phyloP scores from a whole-genome alignment of 2,329 filamentous ascomycete genomes.

The Aspergillus sp. region DNA sequence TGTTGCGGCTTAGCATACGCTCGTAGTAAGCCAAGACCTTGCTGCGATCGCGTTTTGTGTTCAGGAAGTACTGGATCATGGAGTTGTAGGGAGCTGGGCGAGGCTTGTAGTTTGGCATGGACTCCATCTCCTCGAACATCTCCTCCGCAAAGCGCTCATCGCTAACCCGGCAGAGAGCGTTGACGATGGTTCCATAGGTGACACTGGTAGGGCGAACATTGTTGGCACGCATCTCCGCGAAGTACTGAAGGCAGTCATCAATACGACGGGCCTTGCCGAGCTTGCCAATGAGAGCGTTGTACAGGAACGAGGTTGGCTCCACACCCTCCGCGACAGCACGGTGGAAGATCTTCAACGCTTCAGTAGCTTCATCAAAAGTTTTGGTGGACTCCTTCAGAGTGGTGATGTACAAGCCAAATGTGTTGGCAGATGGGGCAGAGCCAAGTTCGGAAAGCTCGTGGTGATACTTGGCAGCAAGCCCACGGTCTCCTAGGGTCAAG shows the following conservation, averaged over 20 bases:
- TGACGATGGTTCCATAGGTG: conserved; percentile 97
- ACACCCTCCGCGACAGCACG: conserved; percentile 91
- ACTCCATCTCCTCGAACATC: conserved; percentile 98
- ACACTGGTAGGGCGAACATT: conserved; percentile 95
- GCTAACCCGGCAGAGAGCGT: conserved; percentile 92
- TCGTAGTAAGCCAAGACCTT: conserved; percentile 96
- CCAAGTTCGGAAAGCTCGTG: conserved; percentile 90
- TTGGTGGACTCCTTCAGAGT: conserved; percentile 95
- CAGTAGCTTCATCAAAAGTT: conserved; percentile 95
- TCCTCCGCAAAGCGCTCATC: conserved; percentile 98
- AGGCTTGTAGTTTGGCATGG: conserved; percentile 98
- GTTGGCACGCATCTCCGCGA: conserved; percentile 91
- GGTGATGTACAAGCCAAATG: conserved; percentile 98
- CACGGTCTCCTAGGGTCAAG: conserved; percentile 76
- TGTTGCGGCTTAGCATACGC: conserved; percentile 84
- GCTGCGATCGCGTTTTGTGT: conserved; percentile 89
- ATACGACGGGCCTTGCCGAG: conserved; percentile 96
- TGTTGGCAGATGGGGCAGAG: conserved; percentile 90
- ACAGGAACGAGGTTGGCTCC: conserved; percentile 92
- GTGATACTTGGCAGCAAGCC: conserved; percentile 80
- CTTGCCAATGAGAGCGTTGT: conserved; percentile 98
- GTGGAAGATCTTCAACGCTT: conserved; percentile 96
- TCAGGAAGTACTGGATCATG: conserved; percentile 99
- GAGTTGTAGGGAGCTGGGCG: conserved; percentile 97
- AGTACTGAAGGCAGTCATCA: conserved; percentile 97